Evolutionary conservation across 106 monocot genomes (phyloP).

Genomic region (Dendrobium chrysotoxum): DNA sequence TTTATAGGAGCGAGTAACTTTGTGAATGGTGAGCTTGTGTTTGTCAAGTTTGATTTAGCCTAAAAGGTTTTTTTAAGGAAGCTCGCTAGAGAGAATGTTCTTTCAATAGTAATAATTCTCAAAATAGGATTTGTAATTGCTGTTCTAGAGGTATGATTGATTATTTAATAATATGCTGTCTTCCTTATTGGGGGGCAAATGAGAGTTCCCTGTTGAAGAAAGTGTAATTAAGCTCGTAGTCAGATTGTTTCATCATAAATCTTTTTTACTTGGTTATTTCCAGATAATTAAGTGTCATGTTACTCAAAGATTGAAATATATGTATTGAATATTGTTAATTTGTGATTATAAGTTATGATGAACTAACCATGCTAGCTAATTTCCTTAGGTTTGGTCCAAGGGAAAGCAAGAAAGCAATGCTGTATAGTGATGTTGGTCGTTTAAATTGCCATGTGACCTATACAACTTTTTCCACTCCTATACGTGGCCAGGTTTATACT

Average conservation of each 20-base stretch:
- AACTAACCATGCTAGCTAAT: not conserved
- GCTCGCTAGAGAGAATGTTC: not conserved
- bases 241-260: too few relatives aligned
- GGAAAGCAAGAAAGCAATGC: constrained; percentile 98
- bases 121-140: not conserved
- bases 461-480: constrained; percentile 71
- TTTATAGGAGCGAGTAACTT: too few relatives aligned
- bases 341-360: not conserved
- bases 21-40: too few relatives aligned
- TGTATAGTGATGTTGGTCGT: constrained; percentile 77
- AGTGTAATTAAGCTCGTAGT: not conserved
- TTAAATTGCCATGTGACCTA: constrained; percentile 87
- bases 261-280: not conserved
- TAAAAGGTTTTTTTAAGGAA: not conserved
- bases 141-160: not conserved
- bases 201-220: not conserved
- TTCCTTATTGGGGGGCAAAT: not conserved
- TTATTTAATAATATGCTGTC: not conserved
- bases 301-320: not conserved
- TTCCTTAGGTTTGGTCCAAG: constrained; percentile 82
- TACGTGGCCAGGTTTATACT: constrained; percentile 63
- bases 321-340: not conserved
- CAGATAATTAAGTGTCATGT: not conserved
- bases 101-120: not conserved
- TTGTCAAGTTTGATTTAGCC: too few relatives aligned